Evolutionary conservation across 495 filamentous ascomycete genomes (phyloP), one percentile per base, ranked within the genome.

Genomic region (Penicillium manginii): DNA sequence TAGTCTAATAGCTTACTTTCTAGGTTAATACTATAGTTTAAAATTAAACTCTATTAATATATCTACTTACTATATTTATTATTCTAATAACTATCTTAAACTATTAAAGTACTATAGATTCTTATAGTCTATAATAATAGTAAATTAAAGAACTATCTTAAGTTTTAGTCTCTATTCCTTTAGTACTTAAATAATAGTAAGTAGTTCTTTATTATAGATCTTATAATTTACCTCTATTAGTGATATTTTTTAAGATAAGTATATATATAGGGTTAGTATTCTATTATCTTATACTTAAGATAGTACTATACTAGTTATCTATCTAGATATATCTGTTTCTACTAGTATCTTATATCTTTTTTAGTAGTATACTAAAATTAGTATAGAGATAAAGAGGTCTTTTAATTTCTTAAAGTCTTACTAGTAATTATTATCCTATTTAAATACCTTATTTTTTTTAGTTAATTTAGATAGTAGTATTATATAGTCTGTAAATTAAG

Each of bases 161-260:
- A 77, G 46, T 12, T 73, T 54, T 15, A 49, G 51, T 48, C 69
- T 52, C 64, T 56, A 78, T 31, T 63, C 23, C 17, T 73, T 40
- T 15, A 76, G 67, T 26, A 50, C 51, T 50, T 33, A 40, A 3
- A 73, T 68, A 12, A 70, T 68, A 8, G 54, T 59, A 6, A 75
- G 40, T 3, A 73, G 40, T 48, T 69, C 66, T 45, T 72, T 68
- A 43, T 76, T 50, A 22, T 74, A 51, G 14, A 74, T 72, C 19
- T 66, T n/a, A 46, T 76, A 77, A 37, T 77, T 76, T 1, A 31
- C 19, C 49, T 78, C 65, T 1, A 61, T 65, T 1, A 57, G 50
- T 9, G 18, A 57, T 15, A 70, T 47, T 21, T 62, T 73, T 40
- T 58, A 63, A 0, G 62, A 76, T 35, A 52, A 65, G 52, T 59